These are phyloP conservation scores for Ilex aquifolium DNA, from an alignment of 257 asterid genomes.

Conservation along the genomic window DNA sequence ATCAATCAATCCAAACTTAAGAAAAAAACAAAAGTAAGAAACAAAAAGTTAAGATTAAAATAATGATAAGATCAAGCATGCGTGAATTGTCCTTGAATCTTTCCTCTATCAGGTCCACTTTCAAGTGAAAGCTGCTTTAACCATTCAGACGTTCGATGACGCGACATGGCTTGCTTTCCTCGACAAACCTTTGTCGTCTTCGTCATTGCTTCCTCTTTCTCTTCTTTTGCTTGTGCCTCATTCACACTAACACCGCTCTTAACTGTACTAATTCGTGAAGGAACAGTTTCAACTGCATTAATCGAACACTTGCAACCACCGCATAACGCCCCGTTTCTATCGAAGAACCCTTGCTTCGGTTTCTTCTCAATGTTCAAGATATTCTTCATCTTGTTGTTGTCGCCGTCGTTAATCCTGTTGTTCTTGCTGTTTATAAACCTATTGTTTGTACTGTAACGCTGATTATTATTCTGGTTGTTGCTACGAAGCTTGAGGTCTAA, in stretches of 20 bases:
- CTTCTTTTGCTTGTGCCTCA: slow-evolving; percentile 13
- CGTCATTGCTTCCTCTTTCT: background rate
- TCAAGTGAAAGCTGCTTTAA: slow-evolving; percentile 78
- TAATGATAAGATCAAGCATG: no score
- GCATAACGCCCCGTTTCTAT: slow-evolving; percentile 18
- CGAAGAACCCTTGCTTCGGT: slow-evolving; percentile 21
- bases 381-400: slow-evolving; percentile 5
- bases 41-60: no score
- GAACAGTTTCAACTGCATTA: slow-evolving; percentile 44
- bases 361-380: slow-evolving; percentile 13
- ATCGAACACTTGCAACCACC: slow-evolving; percentile 60
- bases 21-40: no score
- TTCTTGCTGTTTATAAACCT: slow-evolving; percentile 32
- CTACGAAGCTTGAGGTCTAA: slow-evolving; percentile 42
- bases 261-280: slow-evolving; percentile 21
- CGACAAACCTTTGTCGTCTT: slow-evolving; percentile 1
- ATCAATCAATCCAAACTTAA: no score
- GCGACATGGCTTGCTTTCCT: slow-evolving; percentile 50
- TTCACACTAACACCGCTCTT: slow-evolving; percentile 28
- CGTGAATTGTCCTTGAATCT: no score
- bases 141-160: slow-evolving; percentile 88
- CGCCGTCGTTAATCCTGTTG: slow-evolving; percentile 10
- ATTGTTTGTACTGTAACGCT: slow-evolving; percentile 9
- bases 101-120: slow-evolving; percentile 19
- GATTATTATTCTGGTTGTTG: slow-evolving; percentile 7